Evolutionary conservation across 352 stramenopile species (phyloP).

Genomic region (Globisporangium ultimum): DNA sequence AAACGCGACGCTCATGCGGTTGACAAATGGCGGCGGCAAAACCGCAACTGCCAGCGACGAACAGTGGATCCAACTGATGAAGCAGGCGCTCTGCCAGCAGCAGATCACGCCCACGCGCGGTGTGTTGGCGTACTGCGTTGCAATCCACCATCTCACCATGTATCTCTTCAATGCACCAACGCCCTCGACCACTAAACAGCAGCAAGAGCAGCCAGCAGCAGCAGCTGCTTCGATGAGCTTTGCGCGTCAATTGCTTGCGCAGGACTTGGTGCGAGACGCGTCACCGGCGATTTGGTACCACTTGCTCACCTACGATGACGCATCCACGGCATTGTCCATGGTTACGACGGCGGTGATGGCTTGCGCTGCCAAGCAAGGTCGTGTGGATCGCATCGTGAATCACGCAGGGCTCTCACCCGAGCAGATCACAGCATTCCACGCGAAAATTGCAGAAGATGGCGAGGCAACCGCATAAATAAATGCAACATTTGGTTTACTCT

Average conservation of each 20-base stretch:
- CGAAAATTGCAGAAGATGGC: conserved; percentile 11
- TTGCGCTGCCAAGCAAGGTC: not conserved
- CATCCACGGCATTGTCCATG: not conserved
- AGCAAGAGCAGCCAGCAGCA: not conserved
- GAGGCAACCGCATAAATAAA: not conserved
- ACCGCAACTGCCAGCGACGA: conserved; percentile 22
- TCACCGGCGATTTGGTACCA: conserved; percentile 40
- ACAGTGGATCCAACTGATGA: conserved; percentile 46
- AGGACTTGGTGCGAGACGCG: conserved; percentile 31
- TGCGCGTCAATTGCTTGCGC: conserved; percentile 42
- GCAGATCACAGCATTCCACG: conserved; percentile 26
- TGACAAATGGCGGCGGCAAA: conserved; percentile 17
- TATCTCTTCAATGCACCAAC: conserved; percentile 42
- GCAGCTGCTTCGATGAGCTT: conserved; percentile 27
- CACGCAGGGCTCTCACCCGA: conserved; percentile 28
- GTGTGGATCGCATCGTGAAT: conserved; percentile 10
- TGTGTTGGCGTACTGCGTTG: conserved; percentile 53
- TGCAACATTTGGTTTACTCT: not conserved
- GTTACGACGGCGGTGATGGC: not conserved
- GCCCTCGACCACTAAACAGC: not conserved
- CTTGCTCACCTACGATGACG: conserved; percentile 42
- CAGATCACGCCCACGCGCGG: conserved; percentile 33
- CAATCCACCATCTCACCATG: conserved; percentile 49
- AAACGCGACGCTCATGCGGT: conserved; percentile 30
- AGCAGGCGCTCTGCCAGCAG: conserved; percentile 31